Evolutionary conservation across 169 alveolate genomes (phyloP), one percentile per base, ranked within the genome.

Genomic region (Plasmodium fragile): DNA sequence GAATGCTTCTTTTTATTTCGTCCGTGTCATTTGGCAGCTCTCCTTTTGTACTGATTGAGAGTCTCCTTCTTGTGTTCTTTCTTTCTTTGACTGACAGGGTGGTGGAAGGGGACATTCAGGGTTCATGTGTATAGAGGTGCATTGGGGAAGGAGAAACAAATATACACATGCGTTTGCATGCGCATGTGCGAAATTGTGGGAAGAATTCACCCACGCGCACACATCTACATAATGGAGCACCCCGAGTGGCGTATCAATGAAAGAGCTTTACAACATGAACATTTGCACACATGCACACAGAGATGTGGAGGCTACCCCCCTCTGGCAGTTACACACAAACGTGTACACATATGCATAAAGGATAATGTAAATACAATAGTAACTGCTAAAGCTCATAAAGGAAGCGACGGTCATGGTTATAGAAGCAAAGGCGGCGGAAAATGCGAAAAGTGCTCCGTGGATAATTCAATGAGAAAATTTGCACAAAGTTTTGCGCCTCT

Each of bases 61-160:
- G 73, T 59, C 94, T 89, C 81, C 94, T 89, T 89, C 94, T 89
- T 78, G 94, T 84, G 80, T 84, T 84, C 41, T 84, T 84, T 49
- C 59, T 45, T 25, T 53, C 93, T 84, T 36, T 84, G 39, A 45
- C 84, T 84, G 92, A 18, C 70, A 0, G 49, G 16, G 75, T 36
- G 55, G 43, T 49, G 65, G 69, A 73, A 84, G 39, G 30, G 65
- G 78, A 22, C 39, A 45, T 49, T 22, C 11, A 69, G 43, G 59
- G 28, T 16, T 65, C 30, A 5, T 65, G 32, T 65, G 30, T 22
- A 65, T 65, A 65, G 1, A 11, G 18, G n/a, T 65, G 1, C 7
- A 65, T 22, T 25, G 4, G 6, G 18, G 2, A 28, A 65, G 8
- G 32, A 13, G 75, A 4, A 34, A 3, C 0, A 22, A 28, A 65